Base-by-base conservation (phyloP, 1,139 yeast genomes). In the Dujonia santamariae region DNA sequence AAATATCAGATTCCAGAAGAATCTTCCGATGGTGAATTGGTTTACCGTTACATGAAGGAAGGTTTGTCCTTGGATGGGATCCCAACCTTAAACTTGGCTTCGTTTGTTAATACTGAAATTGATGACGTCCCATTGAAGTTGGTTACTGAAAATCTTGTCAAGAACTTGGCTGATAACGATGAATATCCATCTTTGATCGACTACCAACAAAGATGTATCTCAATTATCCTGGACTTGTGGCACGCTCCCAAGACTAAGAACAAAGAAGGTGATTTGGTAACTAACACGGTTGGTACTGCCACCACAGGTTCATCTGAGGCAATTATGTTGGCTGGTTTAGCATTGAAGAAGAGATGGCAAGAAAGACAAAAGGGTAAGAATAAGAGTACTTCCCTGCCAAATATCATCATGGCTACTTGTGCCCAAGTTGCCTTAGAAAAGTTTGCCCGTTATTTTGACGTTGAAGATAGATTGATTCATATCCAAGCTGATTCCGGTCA, bases 231-330 rank as follows among this genome's bases (percentile, higher is more conserved):
- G 17, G 75, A 80, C 49, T 60, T 88, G 49, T 88, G 97, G 97
- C 68, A 86, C 53, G 90, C 88, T 9, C 85, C 85, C 35, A 55
- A 51, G 39, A 53, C 34, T 32, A 46, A 31, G 12, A 54, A 62
- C 31, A 12, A 17, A n/a, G 50, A 48, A 13, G 68, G 68, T 32
- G 44, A 46, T 21, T 43, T 45, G 14, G 36, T 50, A 20, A 53
- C 60, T 32, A 62, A 63, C 20, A 82, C 92, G 3, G 68, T 86
- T 22, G 97, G 97, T 20, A 80, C 95, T 14, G 94, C 96, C 27
- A 85, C 96, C 36, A 88, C 96, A 2, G 97, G 97, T 4, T 86
- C 96, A 3, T 82, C 94, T 0, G 97, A 88, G 56, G 97, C 97
- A 5, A 80, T 88, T 46, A 87, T 87, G 85, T 74, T 88, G 39